These are phyloP conservation scores for Tuctoria greenei DNA, from an alignment of 176 grass and related monocot genomes.

Conservation along the genomic window DNA sequence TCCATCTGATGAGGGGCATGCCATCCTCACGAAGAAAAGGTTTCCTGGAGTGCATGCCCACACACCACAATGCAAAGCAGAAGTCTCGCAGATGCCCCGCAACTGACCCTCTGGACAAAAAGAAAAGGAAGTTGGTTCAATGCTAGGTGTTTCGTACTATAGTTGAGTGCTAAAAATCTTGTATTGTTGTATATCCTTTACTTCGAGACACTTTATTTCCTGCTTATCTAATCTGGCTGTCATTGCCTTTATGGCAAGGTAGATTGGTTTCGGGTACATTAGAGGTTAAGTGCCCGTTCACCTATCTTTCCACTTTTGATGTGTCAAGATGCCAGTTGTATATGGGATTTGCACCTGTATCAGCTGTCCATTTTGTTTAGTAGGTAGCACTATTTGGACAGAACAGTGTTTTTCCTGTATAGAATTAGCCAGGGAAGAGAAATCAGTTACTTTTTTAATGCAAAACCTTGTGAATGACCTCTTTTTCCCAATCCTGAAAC, in stretches of 20 bases:
- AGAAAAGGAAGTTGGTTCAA: slow-evolving; percentile 48
- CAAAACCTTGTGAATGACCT: too few species aligned
- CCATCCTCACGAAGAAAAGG: slow-evolving; percentile 40
- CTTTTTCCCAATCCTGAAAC: too few species aligned
- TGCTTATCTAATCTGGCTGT: neutral
- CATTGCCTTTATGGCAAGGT: slow-evolving; percentile 19
- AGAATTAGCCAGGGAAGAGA: neutral
- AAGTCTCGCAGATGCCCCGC: slow-evolving; percentile 21
- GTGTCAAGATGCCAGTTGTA: slow-evolving; percentile 9
- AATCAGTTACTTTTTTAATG: neutral
- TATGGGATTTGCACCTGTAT: neutral
- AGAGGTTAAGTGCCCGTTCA: slow-evolving; percentile 1
- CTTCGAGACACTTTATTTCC: neutral
- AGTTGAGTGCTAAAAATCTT: neutral
- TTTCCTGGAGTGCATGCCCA: slow-evolving; percentile 41
- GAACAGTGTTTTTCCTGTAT: neutral
- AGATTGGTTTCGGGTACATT: neutral
- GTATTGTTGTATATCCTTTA: slow-evolving; percentile 23
- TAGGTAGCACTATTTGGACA: neutral
- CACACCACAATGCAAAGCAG: slow-evolving; percentile 24
- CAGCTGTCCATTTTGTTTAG: slow-evolving; percentile 3
- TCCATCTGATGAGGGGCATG: slow-evolving; percentile 58
- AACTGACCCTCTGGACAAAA: slow-evolving; percentile 40
- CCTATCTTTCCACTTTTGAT: slow-evolving; percentile 15
- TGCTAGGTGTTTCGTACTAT: slow-evolving; percentile 30